These are phyloP conservation scores for Pythium myriotylum DNA, from an alignment of 352 stramenopile species.

Conservation along the genomic window DNA sequence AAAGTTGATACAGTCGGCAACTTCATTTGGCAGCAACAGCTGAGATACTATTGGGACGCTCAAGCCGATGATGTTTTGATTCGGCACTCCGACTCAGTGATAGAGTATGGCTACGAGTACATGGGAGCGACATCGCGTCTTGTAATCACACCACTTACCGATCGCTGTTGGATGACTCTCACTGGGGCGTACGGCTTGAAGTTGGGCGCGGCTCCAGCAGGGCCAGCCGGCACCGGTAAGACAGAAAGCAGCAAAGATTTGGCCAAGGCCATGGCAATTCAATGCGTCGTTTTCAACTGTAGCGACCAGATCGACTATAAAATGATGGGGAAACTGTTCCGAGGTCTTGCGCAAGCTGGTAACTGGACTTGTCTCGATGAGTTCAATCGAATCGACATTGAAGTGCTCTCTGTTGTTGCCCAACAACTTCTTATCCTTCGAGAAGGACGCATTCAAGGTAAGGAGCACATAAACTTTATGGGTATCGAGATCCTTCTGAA, in stretches of 20 bases:
- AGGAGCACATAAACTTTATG: slow-evolving; percentile 95
- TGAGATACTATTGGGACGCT: slow-evolving; percentile 94
- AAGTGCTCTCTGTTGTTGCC: slow-evolving; percentile 94
- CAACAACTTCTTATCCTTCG: slow-evolving; percentile 87
- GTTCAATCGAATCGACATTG: slow-evolving; percentile 95
- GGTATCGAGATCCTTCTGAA: slow-evolving; percentile 95
- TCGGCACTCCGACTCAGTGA: slow-evolving; percentile 82
- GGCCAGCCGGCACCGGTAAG: slow-evolving; percentile 95
- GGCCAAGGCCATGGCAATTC: slow-evolving; percentile 93
- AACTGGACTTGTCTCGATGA: slow-evolving; percentile 93
- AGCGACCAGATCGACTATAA: slow-evolving; percentile 96
- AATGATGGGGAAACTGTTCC: slow-evolving; percentile 97
- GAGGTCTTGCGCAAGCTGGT: slow-evolving; percentile 88
- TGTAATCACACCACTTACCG: slow-evolving; percentile 88
- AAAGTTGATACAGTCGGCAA: slow-evolving; percentile 75
- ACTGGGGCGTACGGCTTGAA: slow-evolving; percentile 94
- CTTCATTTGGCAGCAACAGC: slow-evolving; percentile 95
- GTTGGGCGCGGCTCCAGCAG: slow-evolving; percentile 91
- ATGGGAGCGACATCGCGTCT: slow-evolving; percentile 90
- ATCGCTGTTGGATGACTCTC: slow-evolving; percentile 96
- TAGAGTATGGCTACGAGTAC: slow-evolving; percentile 96
- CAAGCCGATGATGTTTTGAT: slow-evolving; percentile 91
- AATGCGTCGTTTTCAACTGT: slow-evolving; percentile 97
- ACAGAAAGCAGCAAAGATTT: slow-evolving; percentile 97
- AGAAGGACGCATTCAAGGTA: slow-evolving; percentile 79